A percentile compares a stretch with the other conserved stretches of the same genome.
These are phyloP conservation scores for Boechera divaricarpa DNA, from an alignment of 345 rosid genomes.

Conservation along the genomic window DNA sequence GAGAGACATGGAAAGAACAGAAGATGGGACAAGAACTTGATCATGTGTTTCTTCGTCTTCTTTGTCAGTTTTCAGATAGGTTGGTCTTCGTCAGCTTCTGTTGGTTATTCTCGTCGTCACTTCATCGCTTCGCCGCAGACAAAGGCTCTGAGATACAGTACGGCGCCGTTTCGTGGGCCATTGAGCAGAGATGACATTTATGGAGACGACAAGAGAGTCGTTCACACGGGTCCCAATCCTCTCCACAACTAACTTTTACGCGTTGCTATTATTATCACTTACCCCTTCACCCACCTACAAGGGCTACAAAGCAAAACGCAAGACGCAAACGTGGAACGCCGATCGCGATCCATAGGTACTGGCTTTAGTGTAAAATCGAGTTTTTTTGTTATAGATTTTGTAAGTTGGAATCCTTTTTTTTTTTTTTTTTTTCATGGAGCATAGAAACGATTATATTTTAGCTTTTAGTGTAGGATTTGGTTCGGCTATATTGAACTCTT, in stretches of 20 bases:
- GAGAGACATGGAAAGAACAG: slow-evolving; percentile 27
- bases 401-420: slow-evolving; percentile 10
- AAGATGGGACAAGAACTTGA: slow-evolving; percentile 28
- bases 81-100: slow-evolving; percentile 27
- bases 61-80: slow-evolving; percentile 25
- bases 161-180: slow-evolving; percentile 40
- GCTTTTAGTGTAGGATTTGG: slow-evolving; percentile 30
- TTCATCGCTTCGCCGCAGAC: slow-evolving; percentile 44
- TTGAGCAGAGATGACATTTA: slow-evolving; percentile 42
- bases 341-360: slow-evolving; percentile 25
- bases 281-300: slow-evolving; percentile 32
- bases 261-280: slow-evolving; percentile 38
- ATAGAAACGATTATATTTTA: slow-evolving; percentile 32
- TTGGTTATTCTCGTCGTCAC: slow-evolving; percentile 30
- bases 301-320: slow-evolving; percentile 14
- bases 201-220: slow-evolving; percentile 78
- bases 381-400: slow-evolving; percentile 32
- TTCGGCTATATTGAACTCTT: slow-evolving; percentile 23
- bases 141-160: slow-evolving; percentile 47
- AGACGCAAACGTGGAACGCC: slow-evolving; percentile 36
- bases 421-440: slow-evolving; percentile 22
- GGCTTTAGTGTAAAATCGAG: slow-evolving; percentile 25
- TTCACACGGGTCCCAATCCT: slow-evolving; percentile 96
- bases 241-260: slow-evolving; percentile 73
- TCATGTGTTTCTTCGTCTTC: slow-evolving; percentile 27